These are phyloP conservation scores for Candida gigantensis DNA, from an alignment of 1,139 yeast species.

Conservation along the genomic window DNA sequence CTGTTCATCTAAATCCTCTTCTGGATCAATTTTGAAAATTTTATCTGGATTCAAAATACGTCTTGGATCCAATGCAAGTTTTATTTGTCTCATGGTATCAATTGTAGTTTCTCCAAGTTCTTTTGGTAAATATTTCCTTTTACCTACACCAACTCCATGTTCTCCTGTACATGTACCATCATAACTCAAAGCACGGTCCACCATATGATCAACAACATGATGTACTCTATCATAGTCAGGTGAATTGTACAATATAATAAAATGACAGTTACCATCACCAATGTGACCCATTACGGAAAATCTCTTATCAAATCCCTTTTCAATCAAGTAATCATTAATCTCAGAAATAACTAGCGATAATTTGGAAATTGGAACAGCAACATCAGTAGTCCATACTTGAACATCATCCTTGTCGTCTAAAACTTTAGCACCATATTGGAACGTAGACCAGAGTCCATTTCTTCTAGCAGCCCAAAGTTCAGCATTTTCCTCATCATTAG, in stretches of 20 bases:
- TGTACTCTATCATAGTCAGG: constrained; percentile 40
- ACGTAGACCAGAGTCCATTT: constrained; percentile 85
- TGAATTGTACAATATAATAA: constrained; percentile 49
- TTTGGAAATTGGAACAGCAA: constrained; percentile 60
- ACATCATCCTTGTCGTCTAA: constrained; percentile 52
- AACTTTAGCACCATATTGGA: constrained; percentile 57
- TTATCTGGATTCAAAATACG: constrained; percentile 38
- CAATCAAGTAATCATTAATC: constrained; percentile 48
- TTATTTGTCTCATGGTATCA: constrained; percentile 44
- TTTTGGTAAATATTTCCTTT: constrained; percentile 35
- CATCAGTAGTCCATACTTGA: constrained; percentile 83
- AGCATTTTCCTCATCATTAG: constrained; percentile 61
- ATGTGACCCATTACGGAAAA: constrained; percentile 61
- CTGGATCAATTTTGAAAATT: constrained; percentile 38
- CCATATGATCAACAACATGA: constrained; percentile 50
- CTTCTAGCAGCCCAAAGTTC: constrained; percentile 88
- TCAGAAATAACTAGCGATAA: constrained; percentile 50
- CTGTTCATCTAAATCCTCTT: constrained; percentile 36
- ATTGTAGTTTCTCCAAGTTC: constrained; percentile 41
- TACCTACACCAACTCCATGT: constrained; percentile 51
- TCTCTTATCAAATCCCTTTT: constrained; percentile 36
- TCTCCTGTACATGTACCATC: constrained; percentile 53
- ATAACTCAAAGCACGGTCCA: constrained; percentile 42
- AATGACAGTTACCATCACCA: constrained; percentile 67
- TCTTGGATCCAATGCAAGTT: constrained; percentile 32